Evolutionary conservation across 768 basidiomycete genomes (phyloP).

Genomic region (Trametes coccinea): DNA sequence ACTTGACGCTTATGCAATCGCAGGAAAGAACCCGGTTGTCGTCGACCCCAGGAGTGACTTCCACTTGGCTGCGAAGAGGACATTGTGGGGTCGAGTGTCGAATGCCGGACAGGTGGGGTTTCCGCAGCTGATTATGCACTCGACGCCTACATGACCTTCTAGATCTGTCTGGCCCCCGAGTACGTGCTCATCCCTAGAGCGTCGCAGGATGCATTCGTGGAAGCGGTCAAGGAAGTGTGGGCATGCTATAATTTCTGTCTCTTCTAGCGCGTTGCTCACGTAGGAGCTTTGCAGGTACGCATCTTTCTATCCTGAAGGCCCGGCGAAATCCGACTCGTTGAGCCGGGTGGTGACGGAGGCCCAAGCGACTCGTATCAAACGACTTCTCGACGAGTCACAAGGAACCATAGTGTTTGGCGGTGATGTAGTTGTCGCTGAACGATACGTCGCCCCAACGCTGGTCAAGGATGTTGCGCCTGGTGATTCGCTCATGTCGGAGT

Average conservation of each 20-base stretch:
- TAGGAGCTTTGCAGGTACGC: constrained; percentile 31
- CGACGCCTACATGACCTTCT: constrained; percentile 17
- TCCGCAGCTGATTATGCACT: background rate
- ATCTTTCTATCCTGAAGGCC: constrained; percentile 52
- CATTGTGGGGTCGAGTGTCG: constrained; percentile 74
- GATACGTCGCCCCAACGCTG: background rate
- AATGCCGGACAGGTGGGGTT: constrained; percentile 61
- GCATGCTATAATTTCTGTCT: background rate
- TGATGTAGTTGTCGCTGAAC: background rate
- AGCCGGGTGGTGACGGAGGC: constrained; percentile 51
- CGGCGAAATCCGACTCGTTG: constrained; percentile 42
- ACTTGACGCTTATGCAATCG: no score
- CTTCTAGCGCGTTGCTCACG: no score
- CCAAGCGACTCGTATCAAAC: constrained; percentile 59
- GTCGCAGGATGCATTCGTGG: constrained; percentile 39
- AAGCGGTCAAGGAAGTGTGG: constrained; percentile 40
- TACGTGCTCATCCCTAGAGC: constrained; percentile 48
- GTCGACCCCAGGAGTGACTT: constrained; percentile 63
- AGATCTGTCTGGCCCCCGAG: constrained; percentile 69
- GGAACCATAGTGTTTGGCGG: background rate
- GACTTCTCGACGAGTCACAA: constrained; percentile 55
- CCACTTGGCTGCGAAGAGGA: constrained; percentile 59
- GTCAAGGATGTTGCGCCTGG: background rate
- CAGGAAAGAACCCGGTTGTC: constrained; percentile 65
- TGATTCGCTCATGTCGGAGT: background rate